A percentile compares a stretch with the other conserved stretches of the same genome.
Evolutionary conservation across 164 flowering plant species (phyloP).

Genomic region (Vitis rotundifolia): DNA sequence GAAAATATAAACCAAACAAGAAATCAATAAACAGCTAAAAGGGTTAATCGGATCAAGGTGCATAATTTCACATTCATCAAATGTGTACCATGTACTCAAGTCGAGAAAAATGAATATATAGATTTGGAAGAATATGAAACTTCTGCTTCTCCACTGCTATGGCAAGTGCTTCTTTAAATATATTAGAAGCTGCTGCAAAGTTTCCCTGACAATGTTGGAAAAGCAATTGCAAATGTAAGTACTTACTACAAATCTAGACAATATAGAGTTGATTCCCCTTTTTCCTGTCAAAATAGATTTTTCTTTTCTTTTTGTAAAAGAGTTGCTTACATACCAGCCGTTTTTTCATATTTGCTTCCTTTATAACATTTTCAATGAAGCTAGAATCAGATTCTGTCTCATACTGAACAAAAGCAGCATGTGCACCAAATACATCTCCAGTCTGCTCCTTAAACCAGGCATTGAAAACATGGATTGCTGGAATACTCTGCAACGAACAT

Average conservation of each 20-base stretch:
- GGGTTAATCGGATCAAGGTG: too few relatives aligned
- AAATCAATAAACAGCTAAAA: background rate
- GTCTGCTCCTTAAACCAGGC: constrained; percentile 81
- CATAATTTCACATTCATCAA: background rate
- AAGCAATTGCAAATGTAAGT: constrained; percentile 1
- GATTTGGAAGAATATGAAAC: constrained; percentile 38
- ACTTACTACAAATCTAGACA: background rate
- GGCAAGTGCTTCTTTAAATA: constrained; percentile 69
- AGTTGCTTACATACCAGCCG: constrained; percentile 53
- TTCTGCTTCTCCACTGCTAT: constrained; percentile 42
- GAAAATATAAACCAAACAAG: background rate
- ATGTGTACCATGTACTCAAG: constrained; percentile 63
- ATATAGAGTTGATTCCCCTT: background rate
- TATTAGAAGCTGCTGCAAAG: constrained; percentile 50
- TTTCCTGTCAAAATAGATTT: background rate
- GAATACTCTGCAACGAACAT: constrained; percentile 51
- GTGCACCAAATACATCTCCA: constrained; percentile 68
- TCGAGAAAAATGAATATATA: constrained; percentile 58
- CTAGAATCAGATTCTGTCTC: constrained; percentile 36
- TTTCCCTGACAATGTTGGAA: constrained; percentile 61
- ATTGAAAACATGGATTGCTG: constrained; percentile 69
- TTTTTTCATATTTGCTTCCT: constrained; percentile 83
- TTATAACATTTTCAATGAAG: constrained; percentile 50
- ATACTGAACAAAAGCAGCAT: constrained; percentile 47
- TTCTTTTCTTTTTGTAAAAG: background rate